phyloP scores from a whole-genome alignment of 768 basidiomycete genomes.

The Tulasnella sp. region DNA sequence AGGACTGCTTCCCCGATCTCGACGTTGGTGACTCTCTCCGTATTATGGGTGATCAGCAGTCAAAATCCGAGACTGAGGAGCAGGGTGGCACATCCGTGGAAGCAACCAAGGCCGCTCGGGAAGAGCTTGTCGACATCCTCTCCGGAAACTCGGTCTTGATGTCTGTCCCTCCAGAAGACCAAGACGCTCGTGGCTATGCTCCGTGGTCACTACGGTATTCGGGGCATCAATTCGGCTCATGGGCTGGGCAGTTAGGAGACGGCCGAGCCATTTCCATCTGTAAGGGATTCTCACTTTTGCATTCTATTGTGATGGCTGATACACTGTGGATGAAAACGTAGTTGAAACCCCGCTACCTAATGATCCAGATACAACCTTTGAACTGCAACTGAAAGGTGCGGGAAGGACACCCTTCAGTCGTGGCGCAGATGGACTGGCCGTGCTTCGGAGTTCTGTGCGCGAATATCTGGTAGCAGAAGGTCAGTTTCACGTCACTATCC shows the following conservation, averaged over 20 bases:
- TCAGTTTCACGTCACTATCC: constrained; percentile 41
- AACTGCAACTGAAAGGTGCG: constrained; percentile 93
- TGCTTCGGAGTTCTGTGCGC: constrained; percentile 89
- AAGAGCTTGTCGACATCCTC: constrained; percentile 79
- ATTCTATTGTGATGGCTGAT: neutral
- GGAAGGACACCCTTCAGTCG: constrained; percentile 95
- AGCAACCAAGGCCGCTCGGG: constrained; percentile 50
- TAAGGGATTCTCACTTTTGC: constrained; percentile 43
- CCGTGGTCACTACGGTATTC: constrained; percentile 92
- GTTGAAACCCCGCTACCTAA: constrained; percentile 77
- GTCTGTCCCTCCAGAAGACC: constrained; percentile 43
- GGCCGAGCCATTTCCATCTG: constrained; percentile 90
- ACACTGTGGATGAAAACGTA: constrained; percentile 41
- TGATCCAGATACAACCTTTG: constrained; percentile 61
- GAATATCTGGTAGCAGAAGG: constrained; percentile 95
- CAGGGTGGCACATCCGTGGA: constrained; percentile 37
- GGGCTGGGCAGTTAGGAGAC: constrained; percentile 95
- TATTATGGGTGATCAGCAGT: constrained; percentile 65
- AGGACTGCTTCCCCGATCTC: constrained; percentile 80
- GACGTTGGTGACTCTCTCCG: constrained; percentile 84
- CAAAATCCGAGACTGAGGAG: constrained; percentile 42
- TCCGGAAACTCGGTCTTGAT: constrained; percentile 76
- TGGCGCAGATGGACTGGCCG: constrained; percentile 91
- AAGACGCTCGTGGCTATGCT: constrained; percentile 52
- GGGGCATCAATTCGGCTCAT: constrained; percentile 86